Evolutionary conservation across 1,139 yeast genomes (phyloP), one percentile per base, ranked within the genome.

Genomic region (Candida neerlandica): DNA sequence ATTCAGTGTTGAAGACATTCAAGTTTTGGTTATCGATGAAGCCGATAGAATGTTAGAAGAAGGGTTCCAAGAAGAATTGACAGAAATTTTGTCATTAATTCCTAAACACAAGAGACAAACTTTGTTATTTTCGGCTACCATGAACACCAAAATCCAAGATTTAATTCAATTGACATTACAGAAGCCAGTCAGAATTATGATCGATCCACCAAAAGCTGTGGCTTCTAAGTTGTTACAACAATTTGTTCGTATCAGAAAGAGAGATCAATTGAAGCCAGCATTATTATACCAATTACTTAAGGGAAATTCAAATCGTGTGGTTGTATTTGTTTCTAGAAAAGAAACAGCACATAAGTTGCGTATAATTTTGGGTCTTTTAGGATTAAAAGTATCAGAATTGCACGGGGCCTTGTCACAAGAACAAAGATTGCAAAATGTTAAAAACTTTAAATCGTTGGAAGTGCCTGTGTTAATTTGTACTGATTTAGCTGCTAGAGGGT

Each of bases 41-140:
- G 99, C 99, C 51, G 99, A 95, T 77, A 84, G 99, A 74, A 94
- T 94, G 99, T 79, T 94, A 59, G 99, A 94, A 66, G 99, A 94
- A 71, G 99, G 99, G 61, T 94, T 94, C 81, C 97, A 92, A 67
- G 91, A 84, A 47, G 99, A 94, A 70, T 75, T 94, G 60, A 86
- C 91, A 9, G 99, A 94, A 65, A 92, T 94, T 53, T 79, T 95
- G 67, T 81, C 89, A 23, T 75, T 92, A 51, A 78, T 95, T 59
- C 99, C 99, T 34, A 80, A 84, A 49, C 77, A 75, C 56, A 89
- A 89, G 69, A 84, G 99, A 66, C 99, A 94, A 70, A 92, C 98
- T 0, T 73, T 95, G 71, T 75, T 94, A 60, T 94, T 92, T 62
- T 94, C 99, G 15, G 99, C 99, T 45, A 95, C 99, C 7, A 94